Percentiles rank a stretch among this genome's conserved stretches.
These are phyloP conservation scores for Curvularia eragrostidis DNA, from an alignment of 2,329 filamentous ascomycete genomes.

Conservation along the genomic window DNA sequence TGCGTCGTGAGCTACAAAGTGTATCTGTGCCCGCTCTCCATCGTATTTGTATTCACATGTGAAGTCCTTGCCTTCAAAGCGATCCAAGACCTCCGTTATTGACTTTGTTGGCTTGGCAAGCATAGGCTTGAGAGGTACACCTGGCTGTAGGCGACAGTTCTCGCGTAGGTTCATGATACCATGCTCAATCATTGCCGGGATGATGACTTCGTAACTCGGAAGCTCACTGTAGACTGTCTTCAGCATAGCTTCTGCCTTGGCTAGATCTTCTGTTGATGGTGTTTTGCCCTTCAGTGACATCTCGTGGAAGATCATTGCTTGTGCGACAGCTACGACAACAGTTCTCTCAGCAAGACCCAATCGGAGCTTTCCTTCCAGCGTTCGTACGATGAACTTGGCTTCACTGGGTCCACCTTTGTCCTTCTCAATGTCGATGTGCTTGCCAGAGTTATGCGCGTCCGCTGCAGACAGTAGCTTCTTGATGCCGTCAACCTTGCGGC, in stretches of 20 bases:
- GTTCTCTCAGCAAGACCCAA: slow-evolving; percentile 92
- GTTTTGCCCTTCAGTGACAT: slow-evolving; percentile 71
- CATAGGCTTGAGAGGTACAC: slow-evolving; percentile 97
- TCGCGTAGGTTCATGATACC: slow-evolving; percentile 84
- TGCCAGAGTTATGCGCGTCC: slow-evolving; percentile 72
- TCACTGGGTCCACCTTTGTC: slow-evolving; percentile 95
- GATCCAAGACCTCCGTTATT: slow-evolving; percentile 95
- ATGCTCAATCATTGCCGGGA: slow-evolving; percentile 85
- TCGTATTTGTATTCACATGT: slow-evolving; percentile 99
- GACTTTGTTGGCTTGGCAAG: slow-evolving; percentile 97
- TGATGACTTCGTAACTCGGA: slow-evolving; percentile 92
- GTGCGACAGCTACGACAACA: slow-evolving; percentile 85
- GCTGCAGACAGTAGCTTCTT: slow-evolving; percentile 95
- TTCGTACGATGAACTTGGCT: slow-evolving; percentile 91
- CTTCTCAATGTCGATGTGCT: slow-evolving; percentile 79
- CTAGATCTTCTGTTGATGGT: slow-evolving; percentile 77
- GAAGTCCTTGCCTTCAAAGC: slow-evolving; percentile 93
- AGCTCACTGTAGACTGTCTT: slow-evolving; percentile 97
- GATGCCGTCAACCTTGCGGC: slow-evolving; percentile 89
- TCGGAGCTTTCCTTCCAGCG: slow-evolving; percentile 91
- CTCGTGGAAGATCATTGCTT: slow-evolving; percentile 87
- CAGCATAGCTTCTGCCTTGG: slow-evolving; percentile 81
- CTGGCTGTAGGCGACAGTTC: slow-evolving; percentile 88
- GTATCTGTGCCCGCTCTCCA: slow-evolving; percentile 96
- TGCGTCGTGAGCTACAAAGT: slow-evolving; percentile 87